Evolutionary conservation across 441 rosid species (phyloP), one percentile per base, ranked within the genome.

Genomic region (Populus hybrid): DNA sequence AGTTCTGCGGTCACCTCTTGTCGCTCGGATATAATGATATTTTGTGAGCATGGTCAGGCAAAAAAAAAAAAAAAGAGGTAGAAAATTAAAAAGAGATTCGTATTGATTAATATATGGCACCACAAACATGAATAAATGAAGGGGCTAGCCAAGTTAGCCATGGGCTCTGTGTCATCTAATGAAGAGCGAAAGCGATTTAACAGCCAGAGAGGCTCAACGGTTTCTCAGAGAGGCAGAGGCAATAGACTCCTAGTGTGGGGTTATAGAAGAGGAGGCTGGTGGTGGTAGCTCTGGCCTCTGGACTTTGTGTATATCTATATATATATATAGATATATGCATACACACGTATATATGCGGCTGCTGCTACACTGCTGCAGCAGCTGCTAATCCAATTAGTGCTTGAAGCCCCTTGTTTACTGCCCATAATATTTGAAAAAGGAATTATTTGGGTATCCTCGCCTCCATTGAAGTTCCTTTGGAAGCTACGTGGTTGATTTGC

Each of bases 191-290:
- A 84, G 83, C 80, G 85, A 84, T 87, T 7, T 46, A 66, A 81
- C 83, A 75, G 73, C 80, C 74, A 79, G 80, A 81, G 77, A 61
- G 74, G 75, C 85, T 72, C 85, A 81, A 86, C 85, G 85, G 86
- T 84, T 86, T 82, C 67, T 79, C 73, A 8, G 81, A 79, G 67
- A 69, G 18, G 40, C 72, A 67, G 40, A 63, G 34, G 68, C 75
- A 61, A n/a, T 57, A 76, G 26, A 69, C 77, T 68, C 32, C 66
- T 74, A 78, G 76, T 53, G 84, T 74, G 82, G 82, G 84, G 75
- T 38, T 32, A 63, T 12, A 67, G 67, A 21, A 35, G 50, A 66
- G 24, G 67, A 10, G 6, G 72, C 26, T 9, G 69, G 19, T 23
- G 30, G 67, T 9, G 72, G 71, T 50, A 70, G 67, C 26, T 14